These are phyloP conservation scores for Vitis rotundifolia DNA, from an alignment of 164 flowering plant species.

Conservation along the genomic window DNA sequence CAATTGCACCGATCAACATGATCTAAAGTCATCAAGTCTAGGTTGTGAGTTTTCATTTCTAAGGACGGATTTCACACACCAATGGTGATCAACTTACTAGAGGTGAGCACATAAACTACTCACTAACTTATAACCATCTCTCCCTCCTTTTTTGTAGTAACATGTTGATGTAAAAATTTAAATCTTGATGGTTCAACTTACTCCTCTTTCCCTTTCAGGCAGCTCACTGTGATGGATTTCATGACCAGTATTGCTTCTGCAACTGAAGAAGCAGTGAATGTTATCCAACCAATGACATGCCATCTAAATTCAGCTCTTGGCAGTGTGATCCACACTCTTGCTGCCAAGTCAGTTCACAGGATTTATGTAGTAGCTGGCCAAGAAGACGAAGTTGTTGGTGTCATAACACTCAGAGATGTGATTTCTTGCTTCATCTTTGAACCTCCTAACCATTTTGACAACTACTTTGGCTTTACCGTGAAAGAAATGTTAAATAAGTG, in stretches of 20 bases:
- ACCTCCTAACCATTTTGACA: slow-evolving; percentile 71
- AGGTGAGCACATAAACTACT: not conserved
- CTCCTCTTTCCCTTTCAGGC: slow-evolving; percentile 39
- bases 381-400: slow-evolving; percentile 56
- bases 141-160: not conserved
- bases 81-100: no score
- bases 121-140: not conserved
- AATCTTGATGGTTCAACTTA: not conserved
- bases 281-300: slow-evolving; percentile 70
- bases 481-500: slow-evolving; percentile 55
- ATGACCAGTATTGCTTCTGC: slow-evolving; percentile 42
- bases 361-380: slow-evolving; percentile 56
- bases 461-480: slow-evolving; percentile 50
- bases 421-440: slow-evolving; percentile 87
- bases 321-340: slow-evolving; percentile 64
- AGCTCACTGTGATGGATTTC: slow-evolving; percentile 74
- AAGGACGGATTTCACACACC: no score
- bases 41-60: no score
- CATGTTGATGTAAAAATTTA: not conserved
- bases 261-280: slow-evolving; percentile 36
- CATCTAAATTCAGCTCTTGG: slow-evolving; percentile 53
- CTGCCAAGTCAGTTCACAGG: slow-evolving; percentile 70
- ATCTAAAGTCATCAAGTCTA: no score
- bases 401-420: slow-evolving; percentile 88
- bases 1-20: no score